Evolutionary conservation across 148 eudicot genomes (phyloP).

Genomic region (Camellia lanceoleosa): DNA sequence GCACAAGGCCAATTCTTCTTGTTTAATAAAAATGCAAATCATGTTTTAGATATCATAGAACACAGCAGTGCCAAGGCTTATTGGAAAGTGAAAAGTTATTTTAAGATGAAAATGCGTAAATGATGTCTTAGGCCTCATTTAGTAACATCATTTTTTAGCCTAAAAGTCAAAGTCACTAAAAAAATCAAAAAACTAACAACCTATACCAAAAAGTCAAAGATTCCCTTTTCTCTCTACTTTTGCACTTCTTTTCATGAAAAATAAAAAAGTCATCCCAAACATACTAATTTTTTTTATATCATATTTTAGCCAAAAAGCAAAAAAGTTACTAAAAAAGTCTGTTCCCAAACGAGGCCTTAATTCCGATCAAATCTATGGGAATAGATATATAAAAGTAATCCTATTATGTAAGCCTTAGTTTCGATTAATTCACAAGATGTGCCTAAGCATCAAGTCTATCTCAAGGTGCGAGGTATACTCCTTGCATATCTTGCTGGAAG

Average conservation of each 20-base stretch:
- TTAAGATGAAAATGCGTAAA: background rate
- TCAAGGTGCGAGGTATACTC: background rate
- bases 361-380: background rate
- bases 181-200: too few species aligned
- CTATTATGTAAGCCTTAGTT: background rate
- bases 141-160: too few species aligned
- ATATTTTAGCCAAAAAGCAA: too few species aligned
- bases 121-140: background rate
- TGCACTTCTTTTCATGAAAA: too few species aligned
- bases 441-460: background rate
- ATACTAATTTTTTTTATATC: too few species aligned
- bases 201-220: too few species aligned
- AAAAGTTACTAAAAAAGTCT: too few species aligned
- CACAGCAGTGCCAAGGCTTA: background rate
- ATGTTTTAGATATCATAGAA: background rate
- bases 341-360: background rate
- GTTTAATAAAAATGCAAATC: background rate
- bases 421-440: background rate
- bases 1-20: background rate
- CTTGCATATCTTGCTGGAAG: background rate
- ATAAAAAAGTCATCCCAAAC: too few species aligned
- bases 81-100: background rate
- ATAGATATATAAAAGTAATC: background rate
- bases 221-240: too few species aligned
- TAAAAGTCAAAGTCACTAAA: too few species aligned